Base-by-base conservation (phyloP, 2,329 filamentous ascomycete species). In the Apiospora hydei region DNA sequence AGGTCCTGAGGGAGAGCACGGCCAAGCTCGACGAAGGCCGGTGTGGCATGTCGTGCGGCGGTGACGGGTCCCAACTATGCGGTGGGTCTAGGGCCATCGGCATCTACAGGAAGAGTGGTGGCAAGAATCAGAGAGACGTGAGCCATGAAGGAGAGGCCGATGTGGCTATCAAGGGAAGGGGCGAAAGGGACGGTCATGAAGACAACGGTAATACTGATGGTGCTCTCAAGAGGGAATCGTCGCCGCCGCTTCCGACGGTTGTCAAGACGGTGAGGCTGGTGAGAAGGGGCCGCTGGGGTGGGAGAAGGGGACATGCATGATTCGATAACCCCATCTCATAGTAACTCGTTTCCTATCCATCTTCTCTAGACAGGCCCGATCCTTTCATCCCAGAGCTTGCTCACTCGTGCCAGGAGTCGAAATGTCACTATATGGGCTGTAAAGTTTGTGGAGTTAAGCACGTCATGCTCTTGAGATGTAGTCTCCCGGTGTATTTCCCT, bases 1-100 rank as follows among this genome's bases (percentile, higher is more conserved):
- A 67, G 34, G 7, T 34, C 30, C 21, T 43, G 34, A 41, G 6
- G 18, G 13, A 14, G 26, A 24, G 34, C 34, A 34, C 18, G 64
- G 64, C n/a, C 34, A 67, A 34, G 64, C 64, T 46, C 34, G 64
- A 67, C 64, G 21, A 43, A 18, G 38, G 64, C 34, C 64, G 44
- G 64, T 67, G 64, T 34, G 64, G 24, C 24, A 67, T 67, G 64
- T 34, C 10, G 11, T 67, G 64, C 44, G n/a, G 6, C 8, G 67
- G n/a, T 1, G 30, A 69, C 18, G 46, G 16, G 4, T 46, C 43
- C 16, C 24, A 30, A n/a, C 24, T 69, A 24, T 69, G 67, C 30
- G 67, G 67, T 30, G 67, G 67, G 3, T 18, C 10, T 10, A 30
- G 57, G 8, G 34, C 18, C 57, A 41, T 41, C 34, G 34, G 57